phyloP scores from a whole-genome alignment of 2,329 filamentous ascomycete species.

The Fusarium newnesense region DNA sequence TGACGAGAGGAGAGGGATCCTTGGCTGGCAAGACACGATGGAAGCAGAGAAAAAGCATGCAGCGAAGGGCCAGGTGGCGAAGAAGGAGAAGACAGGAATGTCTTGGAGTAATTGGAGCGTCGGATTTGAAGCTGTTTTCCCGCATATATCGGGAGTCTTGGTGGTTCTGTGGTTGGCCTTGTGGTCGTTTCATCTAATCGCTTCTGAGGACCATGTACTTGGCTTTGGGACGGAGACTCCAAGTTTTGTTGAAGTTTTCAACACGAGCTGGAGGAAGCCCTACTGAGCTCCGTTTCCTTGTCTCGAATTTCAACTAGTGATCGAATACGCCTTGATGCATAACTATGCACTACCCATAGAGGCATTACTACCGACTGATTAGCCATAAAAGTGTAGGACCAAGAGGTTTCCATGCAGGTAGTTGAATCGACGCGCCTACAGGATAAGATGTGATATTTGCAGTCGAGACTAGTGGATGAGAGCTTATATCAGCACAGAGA shows the following conservation, averaged over 20 bases:
- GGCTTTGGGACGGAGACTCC: not conserved
- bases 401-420: not conserved
- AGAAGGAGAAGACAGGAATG: not conserved
- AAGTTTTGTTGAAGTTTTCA: not conserved
- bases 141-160: not conserved
- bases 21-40: not conserved
- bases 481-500: no score
- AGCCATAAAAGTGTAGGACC: not conserved
- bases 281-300: rapidly evolving
- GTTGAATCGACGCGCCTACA: not conserved
- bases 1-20: not conserved
- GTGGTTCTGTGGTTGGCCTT: rapidly evolving
- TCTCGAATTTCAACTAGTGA: not conserved
- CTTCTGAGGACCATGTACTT: not conserved
- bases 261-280: not conserved
- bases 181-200: not conserved
- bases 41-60: not conserved
- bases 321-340: not conserved
- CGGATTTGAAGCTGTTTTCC: not conserved
- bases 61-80: not conserved
- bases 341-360: not conserved
- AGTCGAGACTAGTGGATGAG: no score
- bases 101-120: not conserved
- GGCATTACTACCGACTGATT: not conserved
- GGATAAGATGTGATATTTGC: no score